Percentiles rank a stretch among this genome's conserved stretches.
Evolutionary conservation across 148 eudicot genomes (phyloP).

Genomic region (Polygonum maritimum): DNA sequence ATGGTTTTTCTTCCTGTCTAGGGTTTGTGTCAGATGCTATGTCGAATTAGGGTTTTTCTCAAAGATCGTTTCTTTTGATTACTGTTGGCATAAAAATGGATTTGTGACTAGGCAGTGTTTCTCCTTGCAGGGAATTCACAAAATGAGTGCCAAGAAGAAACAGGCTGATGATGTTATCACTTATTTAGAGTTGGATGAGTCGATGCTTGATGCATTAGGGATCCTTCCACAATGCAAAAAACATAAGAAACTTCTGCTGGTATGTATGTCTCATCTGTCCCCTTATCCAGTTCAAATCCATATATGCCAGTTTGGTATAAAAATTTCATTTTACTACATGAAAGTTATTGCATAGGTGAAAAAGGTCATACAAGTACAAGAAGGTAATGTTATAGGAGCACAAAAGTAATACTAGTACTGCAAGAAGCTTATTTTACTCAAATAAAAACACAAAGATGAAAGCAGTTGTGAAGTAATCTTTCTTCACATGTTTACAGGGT

Average conservation of each 20-base stretch:
- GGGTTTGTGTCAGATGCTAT: too few species aligned
- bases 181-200: slow-evolving; percentile 78
- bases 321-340: not conserved
- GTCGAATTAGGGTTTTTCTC: too few species aligned
- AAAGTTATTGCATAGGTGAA: not conserved
- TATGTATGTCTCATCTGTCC: slow-evolving; percentile 20
- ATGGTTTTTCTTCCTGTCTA: too few species aligned
- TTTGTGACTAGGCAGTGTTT: too few species aligned
- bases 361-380: not conserved
- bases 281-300: not conserved
- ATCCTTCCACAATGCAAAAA: slow-evolving; percentile 91
- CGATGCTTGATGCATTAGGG: slow-evolving; percentile 92
- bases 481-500: not conserved
- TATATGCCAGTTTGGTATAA: not conserved
- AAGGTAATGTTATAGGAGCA: too few species aligned
- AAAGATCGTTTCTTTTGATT: too few species aligned
- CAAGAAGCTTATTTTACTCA: too few species aligned
- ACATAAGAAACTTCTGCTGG: slow-evolving; percentile 91
- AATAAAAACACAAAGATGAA: not conserved
- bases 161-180: slow-evolving; percentile 14
- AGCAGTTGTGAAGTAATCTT: not conserved
- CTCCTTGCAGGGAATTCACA: too few species aligned
- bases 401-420: too few species aligned
- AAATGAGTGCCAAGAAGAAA: too few species aligned
- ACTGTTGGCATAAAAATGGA: too few species aligned